Conservation (phyloP, 768 basidiomycete species). For the Phylloporus arenicola region DNA sequence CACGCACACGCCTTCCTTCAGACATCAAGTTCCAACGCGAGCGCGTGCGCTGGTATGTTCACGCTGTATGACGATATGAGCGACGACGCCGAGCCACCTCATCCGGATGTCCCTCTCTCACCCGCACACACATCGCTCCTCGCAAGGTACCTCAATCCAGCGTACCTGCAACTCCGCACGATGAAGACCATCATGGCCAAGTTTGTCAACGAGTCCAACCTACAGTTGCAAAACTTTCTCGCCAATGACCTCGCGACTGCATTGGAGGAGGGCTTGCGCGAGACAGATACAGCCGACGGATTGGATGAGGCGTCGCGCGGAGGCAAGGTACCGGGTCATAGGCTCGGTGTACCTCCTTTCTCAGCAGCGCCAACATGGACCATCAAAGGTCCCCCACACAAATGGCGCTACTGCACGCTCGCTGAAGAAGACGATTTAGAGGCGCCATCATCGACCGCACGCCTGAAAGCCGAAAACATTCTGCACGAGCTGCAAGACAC, state of each 20-base stretch:
- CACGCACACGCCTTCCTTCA: conserved; percentile 22
- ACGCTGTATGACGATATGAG: conserved; percentile 42
- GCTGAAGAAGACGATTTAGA: neutral
- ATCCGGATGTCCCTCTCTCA: conserved; percentile 50
- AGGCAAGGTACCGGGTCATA: conserved; percentile 59
- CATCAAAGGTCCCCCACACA: conserved; percentile 85
- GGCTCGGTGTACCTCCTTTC: conserved; percentile 45
- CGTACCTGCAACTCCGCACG: conserved; percentile 79
- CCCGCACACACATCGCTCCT: conserved; percentile 66
- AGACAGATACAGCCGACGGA: conserved; percentile 60
- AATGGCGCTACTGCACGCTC: conserved; percentile 86
- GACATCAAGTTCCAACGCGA: conserved; percentile 54
- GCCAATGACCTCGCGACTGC: conserved; percentile 56
- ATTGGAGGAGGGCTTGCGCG: conserved; percentile 61
- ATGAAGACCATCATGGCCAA: conserved; percentile 74
- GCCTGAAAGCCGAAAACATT: conserved; percentile 15
- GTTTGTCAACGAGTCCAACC: conserved; percentile 81
- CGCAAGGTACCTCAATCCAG: conserved; percentile 79
- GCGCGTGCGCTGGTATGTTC: conserved; percentile 36
- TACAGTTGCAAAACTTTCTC: conserved; percentile 88
- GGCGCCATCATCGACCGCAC: conserved; percentile 5
- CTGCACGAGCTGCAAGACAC: conserved; percentile 57
- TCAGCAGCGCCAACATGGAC: conserved; percentile 55
- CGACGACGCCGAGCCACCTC: conserved; percentile 39
- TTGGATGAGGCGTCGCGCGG: conserved; percentile 47